Percentiles rank a stretch among this genome's conserved stretches.
Conservation (phyloP, 768 basidiomycete genomes). For the Leccinum fibrillosum region DNA sequence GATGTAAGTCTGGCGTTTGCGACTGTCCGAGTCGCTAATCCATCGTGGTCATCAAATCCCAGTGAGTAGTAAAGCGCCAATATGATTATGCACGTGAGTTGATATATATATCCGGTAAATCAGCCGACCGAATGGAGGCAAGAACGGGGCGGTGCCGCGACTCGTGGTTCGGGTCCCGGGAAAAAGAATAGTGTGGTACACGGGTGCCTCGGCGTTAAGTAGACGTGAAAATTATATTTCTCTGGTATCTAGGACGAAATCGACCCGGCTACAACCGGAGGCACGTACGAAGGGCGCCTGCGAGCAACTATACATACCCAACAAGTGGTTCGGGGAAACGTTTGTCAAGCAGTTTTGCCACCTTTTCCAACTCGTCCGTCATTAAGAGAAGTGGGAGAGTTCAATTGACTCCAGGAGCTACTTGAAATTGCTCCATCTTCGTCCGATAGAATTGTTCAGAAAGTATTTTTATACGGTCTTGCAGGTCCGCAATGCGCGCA, state of each 20-base stretch:
- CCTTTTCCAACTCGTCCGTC: conserved; percentile 89
- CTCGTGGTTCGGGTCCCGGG: conserved; percentile 10
- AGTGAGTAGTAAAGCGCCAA: conserved; percentile 11
- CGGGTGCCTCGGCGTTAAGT: too few species aligned
- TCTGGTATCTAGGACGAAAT: conserved; percentile 46
- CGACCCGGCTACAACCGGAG: conserved; percentile 51
- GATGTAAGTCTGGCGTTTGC: too few species aligned
- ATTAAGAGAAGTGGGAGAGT: conserved; percentile 79
- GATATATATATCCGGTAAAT: conserved; percentile 31
- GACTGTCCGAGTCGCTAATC: not conserved
- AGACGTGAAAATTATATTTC: too few species aligned
- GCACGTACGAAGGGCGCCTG: not conserved
- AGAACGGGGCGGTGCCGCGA: conserved; percentile 25
- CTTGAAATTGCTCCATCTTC: conserved; percentile 61
- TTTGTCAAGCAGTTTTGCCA: conserved; percentile 79
- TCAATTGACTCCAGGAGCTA: conserved; percentile 73
- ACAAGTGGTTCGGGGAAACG: conserved; percentile 82
- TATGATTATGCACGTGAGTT: not conserved
- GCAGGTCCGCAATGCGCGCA: conserved; percentile 64
- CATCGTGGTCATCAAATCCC: not conserved
- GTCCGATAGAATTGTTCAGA: conserved; percentile 58
- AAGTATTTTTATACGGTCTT: conserved; percentile 59
- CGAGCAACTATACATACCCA: conserved; percentile 48
- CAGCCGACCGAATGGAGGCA: conserved; percentile 18
- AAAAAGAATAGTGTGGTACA: conserved; percentile 13